Percentiles rank a stretch among this genome's conserved stretches.
Evolutionary conservation across 2,329 filamentous ascomycete species (phyloP).

Genomic region (Zymoseptoria ardabiliae): DNA sequence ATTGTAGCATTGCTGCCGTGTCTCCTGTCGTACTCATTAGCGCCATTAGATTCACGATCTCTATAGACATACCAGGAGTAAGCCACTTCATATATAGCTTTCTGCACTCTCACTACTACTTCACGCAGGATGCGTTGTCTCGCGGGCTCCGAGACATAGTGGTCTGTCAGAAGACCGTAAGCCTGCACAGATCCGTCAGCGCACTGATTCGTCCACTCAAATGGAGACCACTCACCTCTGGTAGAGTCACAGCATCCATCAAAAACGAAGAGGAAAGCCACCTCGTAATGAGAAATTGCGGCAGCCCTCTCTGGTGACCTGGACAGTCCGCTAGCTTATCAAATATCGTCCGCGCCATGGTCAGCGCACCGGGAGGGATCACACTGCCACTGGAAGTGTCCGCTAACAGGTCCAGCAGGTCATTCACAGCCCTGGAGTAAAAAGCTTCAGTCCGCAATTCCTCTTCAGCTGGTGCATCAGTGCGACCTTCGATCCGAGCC

Average conservation of each 20-base stretch:
- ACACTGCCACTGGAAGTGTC: conserved; percentile 70
- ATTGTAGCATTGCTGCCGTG: conserved; percentile 57
- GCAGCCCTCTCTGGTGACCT: conserved; percentile 61
- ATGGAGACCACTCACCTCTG: conserved; percentile 55
- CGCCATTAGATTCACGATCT: background rate
- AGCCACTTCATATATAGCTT: conserved; percentile 68
- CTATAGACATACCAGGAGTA: conserved; percentile 54
- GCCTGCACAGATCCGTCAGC: conserved; percentile 39
- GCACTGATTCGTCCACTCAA: background rate
- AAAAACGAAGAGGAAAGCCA: conserved; percentile 91
- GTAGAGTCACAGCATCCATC: conserved; percentile 74
- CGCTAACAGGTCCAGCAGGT: conserved; percentile 78
- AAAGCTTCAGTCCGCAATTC: conserved; percentile 80
- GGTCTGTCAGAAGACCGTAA: conserved; percentile 66
- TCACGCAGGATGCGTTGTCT: conserved; percentile 67
- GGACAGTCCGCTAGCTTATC: conserved; percentile 58
- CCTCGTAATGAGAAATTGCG: conserved; percentile 77
- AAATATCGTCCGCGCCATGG: conserved; percentile 77
- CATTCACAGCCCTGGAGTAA: conserved; percentile 72
- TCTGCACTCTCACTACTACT: conserved; percentile 72
- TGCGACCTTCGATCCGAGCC: conserved; percentile 61
- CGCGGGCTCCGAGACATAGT: conserved; percentile 86
- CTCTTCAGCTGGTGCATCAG: conserved; percentile 64
- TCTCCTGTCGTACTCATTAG: conserved; percentile 35
- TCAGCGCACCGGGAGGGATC: conserved; percentile 76